These are phyloP conservation scores for Kalmusia sp. DNA, from an alignment of 2,329 filamentous ascomycete species.

Conservation along the genomic window DNA sequence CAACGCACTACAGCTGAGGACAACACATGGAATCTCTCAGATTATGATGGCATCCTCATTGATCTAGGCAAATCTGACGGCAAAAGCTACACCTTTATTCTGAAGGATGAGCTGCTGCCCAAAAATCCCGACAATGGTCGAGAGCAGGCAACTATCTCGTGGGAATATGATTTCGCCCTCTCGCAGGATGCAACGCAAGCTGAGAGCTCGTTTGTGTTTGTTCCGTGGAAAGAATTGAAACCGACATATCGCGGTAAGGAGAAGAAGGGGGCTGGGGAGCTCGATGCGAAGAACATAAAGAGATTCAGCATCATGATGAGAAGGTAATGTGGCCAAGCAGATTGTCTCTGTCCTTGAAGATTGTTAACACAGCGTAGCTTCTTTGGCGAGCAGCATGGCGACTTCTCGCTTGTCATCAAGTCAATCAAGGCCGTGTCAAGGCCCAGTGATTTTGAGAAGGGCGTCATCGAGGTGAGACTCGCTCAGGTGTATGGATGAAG, in stretches of 20 bases:
- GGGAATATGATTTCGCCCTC: slow-evolving; percentile 72
- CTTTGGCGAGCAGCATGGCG: slow-evolving; percentile 75
- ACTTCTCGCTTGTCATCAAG: slow-evolving; percentile 65
- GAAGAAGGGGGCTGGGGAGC: slow-evolving; percentile 63
- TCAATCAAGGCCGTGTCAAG: slow-evolving; percentile 59
- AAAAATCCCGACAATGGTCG: slow-evolving; percentile 66
- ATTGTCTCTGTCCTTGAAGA: neutral
- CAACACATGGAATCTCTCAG: slow-evolving; percentile 68
- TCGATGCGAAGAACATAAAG: slow-evolving; percentile 68
- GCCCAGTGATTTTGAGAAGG: slow-evolving; percentile 34
- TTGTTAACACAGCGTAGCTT: slow-evolving; percentile 61
- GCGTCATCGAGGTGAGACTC: slow-evolving; percentile 15
- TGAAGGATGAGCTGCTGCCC: slow-evolving; percentile 73
- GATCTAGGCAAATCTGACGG: slow-evolving; percentile 62
- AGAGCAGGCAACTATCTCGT: slow-evolving; percentile 75
- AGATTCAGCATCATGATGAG: slow-evolving; percentile 80
- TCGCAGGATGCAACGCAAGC: slow-evolving; percentile 16
- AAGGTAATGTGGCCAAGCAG: slow-evolving; percentile 63
- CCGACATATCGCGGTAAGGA: slow-evolving; percentile 76
- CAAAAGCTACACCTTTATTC: slow-evolving; percentile 74
- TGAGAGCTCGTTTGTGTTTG: slow-evolving; percentile 52
- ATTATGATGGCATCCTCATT: slow-evolving; percentile 68
- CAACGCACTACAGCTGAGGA: slow-evolving; percentile 70
- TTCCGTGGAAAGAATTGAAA: slow-evolving; percentile 71
- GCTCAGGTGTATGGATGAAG: neutral